These are phyloP conservation scores for Barnettozyma wickerhamii DNA, from an alignment of 805 yeast genomes.

Conservation along the genomic window DNA sequence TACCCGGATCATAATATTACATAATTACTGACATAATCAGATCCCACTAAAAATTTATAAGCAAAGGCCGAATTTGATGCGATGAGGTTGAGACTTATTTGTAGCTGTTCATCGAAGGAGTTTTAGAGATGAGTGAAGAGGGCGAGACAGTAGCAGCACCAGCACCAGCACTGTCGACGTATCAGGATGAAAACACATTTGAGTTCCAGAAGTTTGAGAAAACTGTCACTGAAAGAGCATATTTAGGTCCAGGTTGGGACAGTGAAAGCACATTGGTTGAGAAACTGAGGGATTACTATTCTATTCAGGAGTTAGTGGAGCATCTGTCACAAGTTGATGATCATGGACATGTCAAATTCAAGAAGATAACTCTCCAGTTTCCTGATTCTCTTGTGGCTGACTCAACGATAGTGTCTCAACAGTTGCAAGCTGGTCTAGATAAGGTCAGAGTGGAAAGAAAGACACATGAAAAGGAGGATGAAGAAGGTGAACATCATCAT, in stretches of 20 bases:
- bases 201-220: slow-evolving; percentile 40
- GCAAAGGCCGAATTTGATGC: not conserved
- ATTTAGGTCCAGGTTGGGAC: slow-evolving; percentile 25
- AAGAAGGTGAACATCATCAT: slow-evolving; percentile 1
- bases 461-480: slow-evolving; percentile 16
- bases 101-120: not conserved
- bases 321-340: slow-evolving; percentile 33
- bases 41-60: no score
- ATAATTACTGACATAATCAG: no score
- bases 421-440: slow-evolving; percentile 35
- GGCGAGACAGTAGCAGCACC: slow-evolving; percentile 20
- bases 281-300: slow-evolving; percentile 48
- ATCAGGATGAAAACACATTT: slow-evolving; percentile 59
- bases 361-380: slow-evolving; percentile 76
- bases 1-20: no score
- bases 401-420: slow-evolving; percentile 63
- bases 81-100: slow-evolving; percentile 1
- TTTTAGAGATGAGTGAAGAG: slow-evolving; percentile 3
- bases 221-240: slow-evolving; percentile 22
- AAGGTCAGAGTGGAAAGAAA: slow-evolving; percentile 1
- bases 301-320: slow-evolving; percentile 42
- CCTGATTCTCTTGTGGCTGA: slow-evolving; percentile 81
- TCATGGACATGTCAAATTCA: slow-evolving; percentile 30
- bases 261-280: slow-evolving; percentile 12
- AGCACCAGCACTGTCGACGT: slow-evolving; percentile 74